These are phyloP conservation scores for Nicotiana paniculata DNA, from an alignment of 257 asterid genomes.

Conservation along the genomic window DNA sequence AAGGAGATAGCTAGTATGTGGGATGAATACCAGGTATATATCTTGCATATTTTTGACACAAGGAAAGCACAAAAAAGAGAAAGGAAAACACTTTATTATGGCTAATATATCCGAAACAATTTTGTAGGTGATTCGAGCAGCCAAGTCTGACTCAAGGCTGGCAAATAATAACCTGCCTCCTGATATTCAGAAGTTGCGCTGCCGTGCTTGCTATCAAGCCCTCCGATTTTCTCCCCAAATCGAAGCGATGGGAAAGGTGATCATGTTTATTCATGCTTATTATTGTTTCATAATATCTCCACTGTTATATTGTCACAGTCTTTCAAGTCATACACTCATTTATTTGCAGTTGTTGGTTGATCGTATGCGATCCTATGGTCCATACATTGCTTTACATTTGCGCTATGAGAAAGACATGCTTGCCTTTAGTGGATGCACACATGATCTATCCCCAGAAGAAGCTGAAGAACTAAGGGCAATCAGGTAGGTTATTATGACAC, in stretches of 20 bases:
- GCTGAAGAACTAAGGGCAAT: constrained; percentile 74
- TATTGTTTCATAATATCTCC: neutral
- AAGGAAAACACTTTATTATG: neutral
- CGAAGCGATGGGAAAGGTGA: constrained; percentile 92
- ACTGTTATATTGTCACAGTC: neutral
- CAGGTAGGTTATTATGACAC: constrained; percentile 37
- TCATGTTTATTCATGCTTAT: neutral
- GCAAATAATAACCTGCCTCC: constrained; percentile 91
- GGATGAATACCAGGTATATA: constrained; percentile 38
- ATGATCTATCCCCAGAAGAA: constrained; percentile 68
- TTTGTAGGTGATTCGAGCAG: constrained; percentile 82
- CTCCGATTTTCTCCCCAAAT: constrained; percentile 75
- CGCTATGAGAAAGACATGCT: constrained; percentile 97
- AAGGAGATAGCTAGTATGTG: constrained; percentile 71
- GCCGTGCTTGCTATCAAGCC: constrained; percentile 90
- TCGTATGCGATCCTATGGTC: constrained; percentile 73
- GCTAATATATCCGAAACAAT: neutral
- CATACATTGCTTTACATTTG: constrained; percentile 77
- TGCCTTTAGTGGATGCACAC: constrained; percentile 95
- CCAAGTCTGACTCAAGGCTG: constrained; percentile 85
- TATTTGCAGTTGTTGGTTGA: constrained; percentile 68
- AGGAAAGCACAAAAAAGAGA: neutral
- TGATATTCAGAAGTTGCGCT: constrained; percentile 80
- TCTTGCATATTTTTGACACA: neutral
- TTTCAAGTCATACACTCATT: neutral